Evolutionary conservation across 352 stramenopile genomes (phyloP).

Genomic region (Blastocystis sp.): DNA sequence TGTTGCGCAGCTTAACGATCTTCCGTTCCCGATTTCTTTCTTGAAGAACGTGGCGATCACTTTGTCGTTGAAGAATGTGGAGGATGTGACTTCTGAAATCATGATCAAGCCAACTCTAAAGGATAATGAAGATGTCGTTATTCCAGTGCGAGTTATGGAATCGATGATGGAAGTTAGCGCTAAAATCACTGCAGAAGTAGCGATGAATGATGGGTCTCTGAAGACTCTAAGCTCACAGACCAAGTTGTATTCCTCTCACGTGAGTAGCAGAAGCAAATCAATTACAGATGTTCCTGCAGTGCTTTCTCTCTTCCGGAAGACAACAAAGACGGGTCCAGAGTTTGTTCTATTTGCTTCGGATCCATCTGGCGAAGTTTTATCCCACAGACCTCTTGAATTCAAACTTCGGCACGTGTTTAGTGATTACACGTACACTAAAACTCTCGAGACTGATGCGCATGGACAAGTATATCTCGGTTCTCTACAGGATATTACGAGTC

Average conservation of each 20-base stretch:
- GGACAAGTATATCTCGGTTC: background rate
- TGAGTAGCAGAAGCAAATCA: too few species aligned
- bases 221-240: background rate
- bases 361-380: background rate
- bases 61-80: background rate
- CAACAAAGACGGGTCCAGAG: background rate
- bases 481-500: background rate
- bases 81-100: background rate
- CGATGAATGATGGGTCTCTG: background rate
- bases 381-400: background rate
- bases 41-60: conserved; percentile 15
- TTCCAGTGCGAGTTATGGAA: background rate
- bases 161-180: background rate
- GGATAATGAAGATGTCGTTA: background rate
- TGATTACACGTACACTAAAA: background rate
- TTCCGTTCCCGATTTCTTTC: background rate
- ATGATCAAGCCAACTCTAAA: background rate
- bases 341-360: background rate
- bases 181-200: background rate
- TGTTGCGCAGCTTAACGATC: background rate
- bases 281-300: background rate
- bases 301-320: background rate
- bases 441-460: background rate
- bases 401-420: background rate
- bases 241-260: background rate